phyloP scores from a whole-genome alignment of 1,284 basidiomycete species.

The Irpex sp. region DNA sequence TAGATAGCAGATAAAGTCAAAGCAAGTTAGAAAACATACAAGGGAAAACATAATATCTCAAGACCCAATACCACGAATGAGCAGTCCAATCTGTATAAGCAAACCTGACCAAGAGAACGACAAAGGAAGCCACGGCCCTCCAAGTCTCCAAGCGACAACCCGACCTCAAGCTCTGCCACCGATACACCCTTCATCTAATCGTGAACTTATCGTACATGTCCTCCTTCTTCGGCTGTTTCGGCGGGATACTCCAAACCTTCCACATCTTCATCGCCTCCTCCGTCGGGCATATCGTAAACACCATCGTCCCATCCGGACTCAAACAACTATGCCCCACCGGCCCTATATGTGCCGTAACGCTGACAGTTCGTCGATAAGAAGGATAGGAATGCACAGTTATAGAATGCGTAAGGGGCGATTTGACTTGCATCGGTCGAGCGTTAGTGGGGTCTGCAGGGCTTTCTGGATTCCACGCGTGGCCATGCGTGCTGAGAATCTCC shows the following conservation, averaged over 20 bases:
- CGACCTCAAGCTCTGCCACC: no score
- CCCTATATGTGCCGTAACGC: constrained; percentile 31
- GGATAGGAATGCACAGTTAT: constrained; percentile 47
- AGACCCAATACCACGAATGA: background rate
- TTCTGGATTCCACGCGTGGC: constrained; percentile 33
- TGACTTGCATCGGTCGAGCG: constrained; percentile 15
- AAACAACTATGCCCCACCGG: constrained; percentile 34
- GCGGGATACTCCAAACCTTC: constrained; percentile 32
- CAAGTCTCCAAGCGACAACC: background rate
- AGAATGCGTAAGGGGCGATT: constrained; percentile 43
- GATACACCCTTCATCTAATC: constrained; percentile 3
- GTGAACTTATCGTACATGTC: constrained; percentile 7
- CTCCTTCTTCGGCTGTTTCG: constrained; percentile 1
- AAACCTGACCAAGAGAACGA: no score
- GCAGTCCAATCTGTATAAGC: no score
- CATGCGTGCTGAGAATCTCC: constrained; percentile 80
- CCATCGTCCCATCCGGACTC: constrained; percentile 33
- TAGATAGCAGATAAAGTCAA: constrained; percentile 1
- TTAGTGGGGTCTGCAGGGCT: constrained; percentile 12
- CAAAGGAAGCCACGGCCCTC: background rate
- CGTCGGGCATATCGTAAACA: constrained; percentile 35
- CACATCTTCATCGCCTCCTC: constrained; percentile 43
- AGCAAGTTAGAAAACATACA: background rate
- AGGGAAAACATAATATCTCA: background rate
- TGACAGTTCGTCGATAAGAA: constrained; percentile 29